A percentile compares a stretch with the other conserved stretches of the same genome.
These are phyloP conservation scores for Pythium utonaiense DNA, from an alignment of 352 stramenopile genomes.

Conservation along the genomic window DNA sequence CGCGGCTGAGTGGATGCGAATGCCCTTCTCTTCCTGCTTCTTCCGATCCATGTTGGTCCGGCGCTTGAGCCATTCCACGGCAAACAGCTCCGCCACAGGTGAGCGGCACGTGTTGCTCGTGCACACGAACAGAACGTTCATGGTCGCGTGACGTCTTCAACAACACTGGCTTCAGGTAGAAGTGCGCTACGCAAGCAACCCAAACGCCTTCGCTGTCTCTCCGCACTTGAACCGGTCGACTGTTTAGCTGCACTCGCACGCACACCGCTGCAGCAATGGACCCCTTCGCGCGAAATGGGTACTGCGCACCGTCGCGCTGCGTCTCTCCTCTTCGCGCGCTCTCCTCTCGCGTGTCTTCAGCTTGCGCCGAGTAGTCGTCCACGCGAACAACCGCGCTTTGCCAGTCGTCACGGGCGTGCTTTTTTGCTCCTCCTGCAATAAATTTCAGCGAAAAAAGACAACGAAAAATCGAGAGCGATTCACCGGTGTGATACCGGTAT, in stretches of 20 bases:
- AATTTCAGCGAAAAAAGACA: not conserved
- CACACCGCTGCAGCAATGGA: not conserved
- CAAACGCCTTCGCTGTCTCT: not conserved
- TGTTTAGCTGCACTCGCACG: not conserved
- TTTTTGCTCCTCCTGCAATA: not conserved
- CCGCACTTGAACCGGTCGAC: too few relatives aligned
- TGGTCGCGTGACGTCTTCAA: conserved; percentile 13
- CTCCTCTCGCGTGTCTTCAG: not conserved
- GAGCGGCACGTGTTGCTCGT: conserved; percentile 85
- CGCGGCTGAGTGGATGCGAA: conserved; percentile 68
- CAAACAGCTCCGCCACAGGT: conserved; percentile 69
- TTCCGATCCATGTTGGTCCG: conserved; percentile 60
- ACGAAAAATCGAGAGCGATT: not conserved
- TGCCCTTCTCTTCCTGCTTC: conserved; percentile 64
- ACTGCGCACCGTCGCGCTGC: not conserved
- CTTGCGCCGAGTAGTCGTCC: not conserved
- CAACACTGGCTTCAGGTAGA: too few relatives aligned
- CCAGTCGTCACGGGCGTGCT: not conserved
- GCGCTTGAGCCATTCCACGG: conserved; percentile 74
- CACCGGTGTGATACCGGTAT: not conserved
- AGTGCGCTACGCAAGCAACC: too few relatives aligned
- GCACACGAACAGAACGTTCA: conserved; percentile 85
- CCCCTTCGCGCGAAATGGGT: not conserved
- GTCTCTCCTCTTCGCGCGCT: not conserved
- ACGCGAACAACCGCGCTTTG: not conserved